Evolutionary conservation across 345 rosid genomes (phyloP).

Genomic region (Diplotaxis tenuifolia): DNA sequence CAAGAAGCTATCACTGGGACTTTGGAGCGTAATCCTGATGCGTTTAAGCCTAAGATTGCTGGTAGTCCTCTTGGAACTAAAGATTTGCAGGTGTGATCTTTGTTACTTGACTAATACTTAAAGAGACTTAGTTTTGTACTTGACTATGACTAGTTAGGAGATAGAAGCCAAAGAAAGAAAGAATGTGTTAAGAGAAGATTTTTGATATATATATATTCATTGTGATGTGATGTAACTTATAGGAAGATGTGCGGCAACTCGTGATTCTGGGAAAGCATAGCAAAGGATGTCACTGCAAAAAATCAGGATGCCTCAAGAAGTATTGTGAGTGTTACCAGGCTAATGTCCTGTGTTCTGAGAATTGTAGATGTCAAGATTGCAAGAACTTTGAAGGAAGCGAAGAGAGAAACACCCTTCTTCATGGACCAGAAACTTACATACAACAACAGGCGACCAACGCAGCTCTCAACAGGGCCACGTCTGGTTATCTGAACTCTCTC

Average conservation of each 20-base stretch:
- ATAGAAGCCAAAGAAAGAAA: background rate
- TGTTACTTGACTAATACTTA: too few relatives aligned
- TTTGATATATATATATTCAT: background rate
- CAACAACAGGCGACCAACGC: conserved; percentile 79
- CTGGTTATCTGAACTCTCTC: conserved; percentile 49
- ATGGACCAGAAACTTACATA: conserved; percentile 43
- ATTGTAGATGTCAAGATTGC: conserved; percentile 80
- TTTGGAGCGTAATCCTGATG: conserved; percentile 72
- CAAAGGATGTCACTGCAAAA: conserved; percentile 89
- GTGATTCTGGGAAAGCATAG: conserved; percentile 66
- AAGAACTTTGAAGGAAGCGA: conserved; percentile 77
- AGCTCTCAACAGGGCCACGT: conserved; percentile 59
- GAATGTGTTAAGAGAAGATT: background rate
- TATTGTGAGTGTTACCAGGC: conserved; percentile 95
- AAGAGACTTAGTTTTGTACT: too few relatives aligned
- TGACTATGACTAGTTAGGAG: too few relatives aligned
- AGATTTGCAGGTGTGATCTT: conserved; percentile 48
- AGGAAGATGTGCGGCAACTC: conserved; percentile 53
- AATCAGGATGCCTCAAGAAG: conserved; percentile 86
- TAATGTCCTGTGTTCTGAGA: conserved; percentile 74
- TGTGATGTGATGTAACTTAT: too few relatives aligned
- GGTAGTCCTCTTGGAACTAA: conserved; percentile 53
- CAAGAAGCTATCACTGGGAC: conserved; percentile 54
- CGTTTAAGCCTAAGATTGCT: conserved; percentile 74
- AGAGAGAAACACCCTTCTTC: conserved; percentile 49